Conservation (phyloP, 2,329 filamentous ascomycete species). For the Setomelanomma holmii region DNA sequence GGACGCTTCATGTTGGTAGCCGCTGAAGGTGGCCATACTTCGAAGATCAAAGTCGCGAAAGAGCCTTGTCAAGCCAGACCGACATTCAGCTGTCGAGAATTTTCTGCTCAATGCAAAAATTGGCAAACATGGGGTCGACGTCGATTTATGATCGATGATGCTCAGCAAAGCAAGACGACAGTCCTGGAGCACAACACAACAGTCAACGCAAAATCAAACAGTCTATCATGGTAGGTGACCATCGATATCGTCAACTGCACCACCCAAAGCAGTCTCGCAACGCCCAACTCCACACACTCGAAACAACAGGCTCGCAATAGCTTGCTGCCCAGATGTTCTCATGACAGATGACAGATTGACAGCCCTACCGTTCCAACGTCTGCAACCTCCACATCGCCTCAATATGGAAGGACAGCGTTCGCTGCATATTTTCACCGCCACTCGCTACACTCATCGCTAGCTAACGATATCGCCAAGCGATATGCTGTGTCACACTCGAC, state of each 20-base stretch:
- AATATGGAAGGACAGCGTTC: constrained; percentile 4
- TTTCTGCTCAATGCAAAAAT: no score
- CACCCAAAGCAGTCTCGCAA: background rate
- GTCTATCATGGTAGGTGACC: no score
- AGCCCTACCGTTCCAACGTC: constrained; percentile 10
- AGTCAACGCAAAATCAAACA: no score
- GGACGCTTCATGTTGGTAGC: no score
- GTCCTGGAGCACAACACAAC: no score
- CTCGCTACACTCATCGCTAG: constrained; percentile 2
- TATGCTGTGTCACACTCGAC: constrained; percentile 2
- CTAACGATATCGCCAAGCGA: constrained; percentile 9
- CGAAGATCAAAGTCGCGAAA: background rate
- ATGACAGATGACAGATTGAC: constrained; percentile 23
- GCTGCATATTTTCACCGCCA: constrained; percentile 24
- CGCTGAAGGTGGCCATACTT: no score
- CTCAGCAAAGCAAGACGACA: no score
- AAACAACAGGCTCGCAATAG: constrained; percentile 9
- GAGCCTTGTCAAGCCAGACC: background rate
- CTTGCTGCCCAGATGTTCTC: no score
- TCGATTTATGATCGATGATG: no score
- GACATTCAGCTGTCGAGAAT: background rate
- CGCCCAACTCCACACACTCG: background rate
- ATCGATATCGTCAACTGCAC: background rate
- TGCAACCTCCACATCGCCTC: background rate
- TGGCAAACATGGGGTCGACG: no score